Base-by-base conservation (phyloP, 202 grass and related monocot genomes). In the Saccharum hybrid region DNA sequence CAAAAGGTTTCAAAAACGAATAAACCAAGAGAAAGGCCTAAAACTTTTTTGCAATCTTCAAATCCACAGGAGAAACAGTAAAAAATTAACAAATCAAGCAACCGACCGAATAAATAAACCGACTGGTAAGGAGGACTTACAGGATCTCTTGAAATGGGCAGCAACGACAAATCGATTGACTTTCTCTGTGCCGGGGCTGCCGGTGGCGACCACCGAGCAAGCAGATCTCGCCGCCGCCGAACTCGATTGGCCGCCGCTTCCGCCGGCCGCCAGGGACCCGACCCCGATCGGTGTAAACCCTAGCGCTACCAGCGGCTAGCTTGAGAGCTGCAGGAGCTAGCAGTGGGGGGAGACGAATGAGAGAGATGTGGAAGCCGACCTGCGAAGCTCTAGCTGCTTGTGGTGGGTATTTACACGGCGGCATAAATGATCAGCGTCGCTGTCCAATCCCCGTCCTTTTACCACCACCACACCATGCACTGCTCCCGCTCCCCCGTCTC, bases 301-400 rank as follows among this genome's bases (percentile, higher is more conserved):
- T 90, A 90, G 88, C 14, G 48, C 48, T 16, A 16, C 48, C 48
- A 48, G 4, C 14, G 6, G 52, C 18, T 56, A n/a, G 52, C 52
- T 56, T 68, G 72, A 52, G 13, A 66, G 70, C 59, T 22, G 68
- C 66, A 66, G 87, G 16, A 31, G 40, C n/a, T 43, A 43, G 63
- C 31, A 66, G 67, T 49, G 56, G 42, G 66, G 40, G 4, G 22
- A 15, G 45, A 74, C 10, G 61, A 76, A 51, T 16, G 48, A 76
- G 88, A 75, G 70, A 81, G 84, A 90, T 80, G 84, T 63, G 84
- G 83, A 89, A 89, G 78, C 66, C 66, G 57, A 86, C 78, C 72
- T 71, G 84, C 72, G 84, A 79, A 68, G 69, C 68, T 69, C 68
- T 69, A 74, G 74, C 74, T 69, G 68, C 51, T 71, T 90, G 80